Evolutionary conservation across 495 filamentous ascomycete genomes (phyloP).

Genomic region (Penicillium tannophilum): DNA sequence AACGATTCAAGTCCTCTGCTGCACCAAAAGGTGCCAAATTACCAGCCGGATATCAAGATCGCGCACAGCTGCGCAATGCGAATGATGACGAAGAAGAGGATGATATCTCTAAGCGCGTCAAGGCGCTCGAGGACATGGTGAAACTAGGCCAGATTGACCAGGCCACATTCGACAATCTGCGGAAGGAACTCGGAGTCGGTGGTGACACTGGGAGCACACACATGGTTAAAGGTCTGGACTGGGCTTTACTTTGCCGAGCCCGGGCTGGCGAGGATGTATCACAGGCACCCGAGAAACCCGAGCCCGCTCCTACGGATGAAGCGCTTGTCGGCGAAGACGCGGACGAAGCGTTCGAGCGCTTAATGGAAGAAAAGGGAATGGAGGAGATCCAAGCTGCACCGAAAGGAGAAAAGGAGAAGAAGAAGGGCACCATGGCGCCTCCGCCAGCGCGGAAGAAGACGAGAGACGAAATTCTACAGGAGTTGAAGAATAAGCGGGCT

Average conservation of each 20-base stretch:
- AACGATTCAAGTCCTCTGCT: conserved; percentile 75
- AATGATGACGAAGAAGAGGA: conserved; percentile 38
- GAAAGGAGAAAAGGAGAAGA: conserved; percentile 62
- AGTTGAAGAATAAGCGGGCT: conserved; percentile 72
- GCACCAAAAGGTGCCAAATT: conserved; percentile 84
- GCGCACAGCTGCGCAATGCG: conserved; percentile 55
- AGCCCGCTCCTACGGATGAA: conserved; percentile 10
- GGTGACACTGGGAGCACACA: conserved; percentile 79
- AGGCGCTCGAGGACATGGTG: conserved; percentile 78
- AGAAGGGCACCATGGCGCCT: conserved; percentile 76
- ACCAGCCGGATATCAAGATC: conserved; percentile 80
- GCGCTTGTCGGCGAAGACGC: conserved; percentile 43
- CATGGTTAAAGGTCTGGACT: conserved; percentile 90
- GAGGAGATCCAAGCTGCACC: conserved; percentile 47
- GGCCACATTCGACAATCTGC: conserved; percentile 69
- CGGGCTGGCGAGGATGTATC: conserved; percentile 71
- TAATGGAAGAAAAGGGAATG: conserved; percentile 64
- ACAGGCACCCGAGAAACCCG: conserved; percentile 22
- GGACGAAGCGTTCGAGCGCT: conserved; percentile 76
- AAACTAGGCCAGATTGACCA: conserved; percentile 82
- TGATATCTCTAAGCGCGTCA: conserved; percentile 63
- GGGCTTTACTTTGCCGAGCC: conserved; percentile 73
- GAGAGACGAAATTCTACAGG: conserved; percentile 80
- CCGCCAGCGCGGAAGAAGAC: conserved; percentile 66
- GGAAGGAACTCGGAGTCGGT: conserved; percentile 72